Conservation (phyloP, 1,139 yeast genomes). For the Tardiomyces blankii region DNA sequence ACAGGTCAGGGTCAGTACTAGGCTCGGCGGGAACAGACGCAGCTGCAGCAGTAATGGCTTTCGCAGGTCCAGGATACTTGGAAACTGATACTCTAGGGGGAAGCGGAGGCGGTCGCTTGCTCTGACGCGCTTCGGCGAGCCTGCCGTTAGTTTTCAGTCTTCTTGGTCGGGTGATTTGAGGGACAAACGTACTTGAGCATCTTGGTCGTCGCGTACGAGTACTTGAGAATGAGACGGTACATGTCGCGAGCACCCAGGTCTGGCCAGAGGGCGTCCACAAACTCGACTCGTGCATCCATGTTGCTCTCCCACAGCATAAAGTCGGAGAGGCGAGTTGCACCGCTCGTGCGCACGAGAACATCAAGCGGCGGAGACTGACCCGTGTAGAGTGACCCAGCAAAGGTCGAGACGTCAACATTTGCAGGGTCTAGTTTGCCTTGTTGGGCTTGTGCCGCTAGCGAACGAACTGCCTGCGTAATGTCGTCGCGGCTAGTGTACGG, state of each 20-base stretch:
- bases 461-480: constrained; percentile 57
- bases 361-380: constrained; percentile 59
- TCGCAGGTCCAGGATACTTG: too few relatives aligned
- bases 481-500: constrained; percentile 95
- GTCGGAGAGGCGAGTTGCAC: constrained; percentile 78
- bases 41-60: too few relatives aligned
- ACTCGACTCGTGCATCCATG: constrained; percentile 53
- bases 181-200: neutral
- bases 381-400: constrained; percentile 55
- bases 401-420: constrained; percentile 34
- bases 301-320: constrained; percentile 66
- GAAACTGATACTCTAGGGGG: constrained; percentile 6
- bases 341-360: constrained; percentile 74
- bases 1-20: too few relatives aligned
- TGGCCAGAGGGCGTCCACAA: constrained; percentile 80
- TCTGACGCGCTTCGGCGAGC: neutral
- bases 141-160: neutral
- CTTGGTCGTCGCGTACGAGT: constrained; percentile 19
- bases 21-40: too few relatives aligned
- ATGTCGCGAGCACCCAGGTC: constrained; percentile 55
- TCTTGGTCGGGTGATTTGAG: too few relatives aligned
- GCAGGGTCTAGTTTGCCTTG: constrained; percentile 19
- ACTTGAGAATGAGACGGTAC: constrained; percentile 47
- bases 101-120: constrained; percentile 4
- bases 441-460: constrained; percentile 34